Percentiles rank a stretch among this genome's conserved stretches.
phyloP scores from a whole-genome alignment of 192 early-diverging fungal species.

The Coemansia sp. region DNA sequence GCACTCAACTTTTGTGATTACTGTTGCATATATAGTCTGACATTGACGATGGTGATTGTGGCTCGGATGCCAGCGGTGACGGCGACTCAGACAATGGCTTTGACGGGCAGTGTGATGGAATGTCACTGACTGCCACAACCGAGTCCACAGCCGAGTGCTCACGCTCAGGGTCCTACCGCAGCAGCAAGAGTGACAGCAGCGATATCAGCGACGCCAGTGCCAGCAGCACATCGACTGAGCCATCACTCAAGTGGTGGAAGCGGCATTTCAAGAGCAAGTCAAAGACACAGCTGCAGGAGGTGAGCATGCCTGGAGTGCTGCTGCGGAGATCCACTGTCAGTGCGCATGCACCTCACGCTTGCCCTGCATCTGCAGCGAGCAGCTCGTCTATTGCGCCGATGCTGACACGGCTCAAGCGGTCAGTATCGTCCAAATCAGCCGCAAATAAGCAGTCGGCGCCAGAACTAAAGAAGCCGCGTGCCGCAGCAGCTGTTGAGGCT shows the following conservation, averaged over 20 bases:
- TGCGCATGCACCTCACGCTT: not conserved
- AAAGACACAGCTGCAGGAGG: slow-evolving; percentile 2
- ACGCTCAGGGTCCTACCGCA: slow-evolving; percentile 35
- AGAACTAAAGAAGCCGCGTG: slow-evolving; percentile 8
- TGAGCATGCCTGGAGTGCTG: not conserved
- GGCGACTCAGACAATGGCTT: slow-evolving; percentile 40
- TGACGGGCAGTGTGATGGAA: slow-evolving; percentile 30
- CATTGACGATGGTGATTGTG: slow-evolving; percentile 11
- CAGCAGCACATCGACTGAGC: slow-evolving; percentile 30
- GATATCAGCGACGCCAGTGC: slow-evolving; percentile 28
- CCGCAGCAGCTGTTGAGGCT: not conserved
- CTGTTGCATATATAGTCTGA: not conserved
- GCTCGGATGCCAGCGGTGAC: slow-evolving; percentile 18
- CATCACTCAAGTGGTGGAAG: slow-evolving; percentile 46
- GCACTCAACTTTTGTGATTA: not conserved
- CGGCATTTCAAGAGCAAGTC: slow-evolving; percentile 22
- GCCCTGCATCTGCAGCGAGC: slow-evolving; percentile 4
- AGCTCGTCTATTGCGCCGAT: slow-evolving; percentile 16
- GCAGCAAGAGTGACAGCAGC: slow-evolving; percentile 33
- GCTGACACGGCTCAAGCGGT: slow-evolving; percentile 37
- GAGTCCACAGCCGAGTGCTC: slow-evolving; percentile 45
- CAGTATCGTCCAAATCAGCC: slow-evolving; percentile 28
- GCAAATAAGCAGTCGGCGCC: not conserved
- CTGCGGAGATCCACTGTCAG: slow-evolving; percentile 15
- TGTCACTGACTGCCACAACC: slow-evolving; percentile 20